phyloP scores from a whole-genome alignment of 768 basidiomycete genomes.

The Amanita subjunquillea region DNA sequence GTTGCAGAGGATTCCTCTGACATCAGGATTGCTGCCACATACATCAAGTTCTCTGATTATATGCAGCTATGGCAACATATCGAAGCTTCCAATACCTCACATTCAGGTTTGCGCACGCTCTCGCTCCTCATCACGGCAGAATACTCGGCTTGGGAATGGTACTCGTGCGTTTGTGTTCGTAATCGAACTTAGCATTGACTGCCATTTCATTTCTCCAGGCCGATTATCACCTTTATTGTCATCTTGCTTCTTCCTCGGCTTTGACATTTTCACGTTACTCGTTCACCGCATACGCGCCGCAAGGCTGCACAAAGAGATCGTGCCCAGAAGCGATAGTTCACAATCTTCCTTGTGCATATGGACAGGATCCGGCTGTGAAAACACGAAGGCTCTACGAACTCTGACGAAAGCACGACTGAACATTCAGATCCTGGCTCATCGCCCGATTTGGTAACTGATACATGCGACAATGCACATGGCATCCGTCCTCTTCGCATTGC shows the following conservation, averaged over 20 bases:
- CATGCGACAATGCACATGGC: neutral
- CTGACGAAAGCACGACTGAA: constrained; percentile 14
- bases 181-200: constrained; percentile 2
- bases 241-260: constrained; percentile 81
- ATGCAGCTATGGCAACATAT: constrained; percentile 60
- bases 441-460: neutral
- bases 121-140: constrained; percentile 71
- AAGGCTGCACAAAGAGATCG: constrained; percentile 78
- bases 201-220: constrained; percentile 29
- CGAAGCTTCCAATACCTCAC: constrained; percentile 63
- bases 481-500: constrained; percentile 31
- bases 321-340: constrained; percentile 72
- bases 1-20: constrained; percentile 72
- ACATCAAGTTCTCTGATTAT: constrained; percentile 82
- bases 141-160: constrained; percentile 87
- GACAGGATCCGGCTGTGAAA: constrained; percentile 75
- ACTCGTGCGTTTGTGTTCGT: constrained; percentile 48
- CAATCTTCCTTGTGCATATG: constrained; percentile 74
- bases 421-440: neutral
- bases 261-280: constrained; percentile 85
- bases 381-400: constrained; percentile 41
- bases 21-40: constrained; percentile 76
- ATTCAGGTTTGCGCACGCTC: constrained; percentile 66
- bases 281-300: constrained; percentile 81
- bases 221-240: constrained; percentile 77